A percentile compares a stretch with the other conserved stretches of the same genome.
Conservation (phyloP, 176 grass and related monocot genomes). For the Olyra latifolia region DNA sequence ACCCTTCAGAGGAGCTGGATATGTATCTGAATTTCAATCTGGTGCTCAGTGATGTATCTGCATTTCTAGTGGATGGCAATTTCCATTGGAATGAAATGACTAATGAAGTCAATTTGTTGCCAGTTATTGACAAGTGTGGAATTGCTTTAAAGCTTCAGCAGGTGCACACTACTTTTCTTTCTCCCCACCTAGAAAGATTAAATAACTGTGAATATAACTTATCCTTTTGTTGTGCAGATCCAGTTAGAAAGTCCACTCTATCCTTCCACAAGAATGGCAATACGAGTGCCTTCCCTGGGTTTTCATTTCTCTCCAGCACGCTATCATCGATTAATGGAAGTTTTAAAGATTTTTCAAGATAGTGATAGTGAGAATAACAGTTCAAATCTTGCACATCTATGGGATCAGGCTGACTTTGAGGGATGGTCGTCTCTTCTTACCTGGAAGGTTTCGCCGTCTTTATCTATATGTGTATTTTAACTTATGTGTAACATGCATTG, state of each 20-base stretch:
- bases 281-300: constrained; percentile 87
- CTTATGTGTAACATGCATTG: neutral
- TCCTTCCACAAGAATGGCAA: constrained; percentile 86
- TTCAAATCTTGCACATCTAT: constrained; percentile 59
- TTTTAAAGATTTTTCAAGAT: constrained; percentile 81
- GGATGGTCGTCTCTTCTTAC: constrained; percentile 87
- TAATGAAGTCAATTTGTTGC: constrained; percentile 59
- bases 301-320: constrained; percentile 98
- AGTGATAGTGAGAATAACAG: constrained; percentile 43
- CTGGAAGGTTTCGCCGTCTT: constrained; percentile 90
- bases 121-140: constrained; percentile 94
- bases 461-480: constrained; percentile 1
- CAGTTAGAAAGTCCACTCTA: constrained; percentile 84
- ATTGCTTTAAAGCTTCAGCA: constrained; percentile 94
- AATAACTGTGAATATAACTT: constrained; percentile 9
- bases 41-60: constrained; percentile 91
- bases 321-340: constrained; percentile 92
- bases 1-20: constrained; percentile 69
- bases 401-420: constrained; percentile 92
- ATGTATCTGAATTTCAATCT: constrained; percentile 97
- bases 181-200: neutral
- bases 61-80: constrained; percentile 95
- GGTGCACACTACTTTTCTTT: constrained; percentile 35
- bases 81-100: constrained; percentile 68
- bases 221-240: constrained; percentile 55